Evolutionary conservation across 257 asterid species (phyloP), one percentile per base, ranked within the genome.

Genomic region (Solanum corneliomulleri): DNA sequence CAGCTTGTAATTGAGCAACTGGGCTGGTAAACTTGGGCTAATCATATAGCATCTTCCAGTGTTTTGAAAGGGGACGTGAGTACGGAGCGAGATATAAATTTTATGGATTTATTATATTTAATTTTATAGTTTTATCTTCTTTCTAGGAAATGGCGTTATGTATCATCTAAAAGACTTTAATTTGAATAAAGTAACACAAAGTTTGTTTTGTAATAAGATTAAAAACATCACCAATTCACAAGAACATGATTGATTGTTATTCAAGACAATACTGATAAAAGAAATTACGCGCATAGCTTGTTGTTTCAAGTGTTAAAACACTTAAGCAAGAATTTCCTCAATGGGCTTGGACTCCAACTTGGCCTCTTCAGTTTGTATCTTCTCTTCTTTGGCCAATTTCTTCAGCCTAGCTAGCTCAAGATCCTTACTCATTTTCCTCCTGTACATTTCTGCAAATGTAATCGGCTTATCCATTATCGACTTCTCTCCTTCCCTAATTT

Each of bases 391-490:
- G 3, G 93, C 93, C 82, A 92, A 11, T 64, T 94, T 96, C 92
- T 93, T 97, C 80, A 89, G 91, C 89, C 88, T 92, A 0, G 99
- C 93, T 0, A 91, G 87, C 88, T 95, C 98, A 27, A 97, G 89
- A 44, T 97, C 99, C 71, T 90, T 94, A 88, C 90, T 89, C 99
- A 95, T 97, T 88, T 97, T 97, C 93, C 90, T 92, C 94, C 91
- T 90, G 87, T 97, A 97, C 98, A 95, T 95, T 86, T 94, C 98
- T 1, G 89, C 37, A 82, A 92, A 97, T 11, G 96, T 91, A 49
- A 97, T 89, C 6, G 94, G 91, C 90, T 91, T 93, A 2, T 92
- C 93, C 41, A 96, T 29, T 8, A 93, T 76, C 5, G 95, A 27
- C 88, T 89, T 91, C 82, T 92, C 98, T 1, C 97, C 97, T 21